Evolutionary conservation across 371 early-diverging fungal species (phyloP).

Genomic region (Nematocida parisii): DNA sequence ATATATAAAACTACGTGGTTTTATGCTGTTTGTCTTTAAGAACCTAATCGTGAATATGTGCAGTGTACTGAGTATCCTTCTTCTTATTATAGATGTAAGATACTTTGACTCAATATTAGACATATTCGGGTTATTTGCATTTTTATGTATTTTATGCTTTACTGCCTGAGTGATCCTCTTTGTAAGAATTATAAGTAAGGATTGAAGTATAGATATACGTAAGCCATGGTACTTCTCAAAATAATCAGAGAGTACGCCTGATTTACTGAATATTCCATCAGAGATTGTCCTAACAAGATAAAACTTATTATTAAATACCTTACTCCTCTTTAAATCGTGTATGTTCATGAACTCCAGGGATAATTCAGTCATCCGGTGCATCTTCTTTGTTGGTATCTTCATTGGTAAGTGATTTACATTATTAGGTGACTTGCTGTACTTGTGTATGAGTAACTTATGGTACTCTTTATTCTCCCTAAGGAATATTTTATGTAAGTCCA

Average conservation of each 20-base stretch:
- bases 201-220: not conserved
- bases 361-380: not conserved
- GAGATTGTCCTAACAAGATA: conserved; percentile 10
- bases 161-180: not conserved
- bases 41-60: not conserved
- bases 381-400: not conserved
- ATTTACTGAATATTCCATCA: conserved; percentile 24
- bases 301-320: not conserved
- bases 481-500: not conserved
- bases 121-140: not conserved
- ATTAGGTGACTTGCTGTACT: not conserved
- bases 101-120: not conserved
- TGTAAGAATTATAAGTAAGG: not conserved
- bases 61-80: conserved; percentile 16
- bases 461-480: conserved; percentile 12
- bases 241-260: conserved; percentile 14
- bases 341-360: not conserved
- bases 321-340: not conserved
- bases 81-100: not conserved
- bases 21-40: conserved; percentile 11
- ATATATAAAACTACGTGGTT: conserved; percentile 2
- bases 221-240: conserved; percentile 16
- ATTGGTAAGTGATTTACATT: not conserved
- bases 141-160: not conserved
- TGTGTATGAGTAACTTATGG: not conserved